phyloP scores from a whole-genome alignment of 1,139 yeast species.

The Saccharomycopsis crataegensis region DNA sequence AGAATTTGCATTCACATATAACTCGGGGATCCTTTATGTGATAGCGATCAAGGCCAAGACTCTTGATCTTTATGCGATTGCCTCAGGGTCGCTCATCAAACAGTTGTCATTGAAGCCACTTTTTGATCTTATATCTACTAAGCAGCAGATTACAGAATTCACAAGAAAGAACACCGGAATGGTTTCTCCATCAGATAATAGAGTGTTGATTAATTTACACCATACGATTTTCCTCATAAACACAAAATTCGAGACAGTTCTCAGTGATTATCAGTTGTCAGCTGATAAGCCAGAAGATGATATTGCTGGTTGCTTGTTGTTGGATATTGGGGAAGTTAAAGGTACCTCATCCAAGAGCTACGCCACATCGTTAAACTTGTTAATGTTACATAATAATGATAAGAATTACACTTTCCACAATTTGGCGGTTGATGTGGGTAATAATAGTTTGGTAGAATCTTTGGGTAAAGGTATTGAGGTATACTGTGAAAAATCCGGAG shows the following conservation, averaged over 20 bases:
- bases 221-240: slow-evolving; percentile 9
- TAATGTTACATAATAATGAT: slow-evolving; percentile 10
- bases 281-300: not conserved
- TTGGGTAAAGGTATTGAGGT: slow-evolving; percentile 15
- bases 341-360: not conserved
- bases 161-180: slow-evolving; percentile 1
- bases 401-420: slow-evolving; percentile 15
- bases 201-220: slow-evolving; percentile 10
- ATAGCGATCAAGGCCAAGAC: not conserved
- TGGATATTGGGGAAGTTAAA: not conserved
- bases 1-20: slow-evolving; percentile 1
- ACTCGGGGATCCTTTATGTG: slow-evolving; percentile 9
- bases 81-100: not conserved
- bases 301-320: not conserved
- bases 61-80: slow-evolving; percentile 5
- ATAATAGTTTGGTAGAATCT: slow-evolving; percentile 17
- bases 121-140: not conserved
- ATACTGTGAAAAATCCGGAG: not conserved
- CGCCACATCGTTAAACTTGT: slow-evolving; percentile 11
- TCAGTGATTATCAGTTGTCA: slow-evolving; percentile 8
- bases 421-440: slow-evolving; percentile 17
- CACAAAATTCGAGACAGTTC: slow-evolving; percentile 14
- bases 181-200: slow-evolving; percentile 12
- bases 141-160: not conserved
- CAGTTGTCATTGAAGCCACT: slow-evolving; percentile 1